Percentiles rank a stretch among this genome's conserved stretches.
Evolutionary conservation across 164 flowering plant species (phyloP).

Genomic region (Sedum album): DNA sequence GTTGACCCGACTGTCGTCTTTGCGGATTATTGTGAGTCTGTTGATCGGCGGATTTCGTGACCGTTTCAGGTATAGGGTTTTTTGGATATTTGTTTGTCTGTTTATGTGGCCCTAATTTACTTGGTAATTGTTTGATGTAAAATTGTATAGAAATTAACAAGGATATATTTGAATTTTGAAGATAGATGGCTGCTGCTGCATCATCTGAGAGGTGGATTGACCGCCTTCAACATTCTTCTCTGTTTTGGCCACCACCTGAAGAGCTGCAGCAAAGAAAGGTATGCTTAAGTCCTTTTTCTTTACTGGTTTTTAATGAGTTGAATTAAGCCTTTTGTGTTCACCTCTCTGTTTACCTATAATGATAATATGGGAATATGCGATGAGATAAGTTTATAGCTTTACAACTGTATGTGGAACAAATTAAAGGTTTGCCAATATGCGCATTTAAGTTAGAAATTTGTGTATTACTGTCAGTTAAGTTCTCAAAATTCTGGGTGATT

Average conservation of each 20-base stretch:
- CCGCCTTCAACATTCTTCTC: constrained; percentile 70
- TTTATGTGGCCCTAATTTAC: too few relatives aligned
- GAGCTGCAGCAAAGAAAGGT: constrained; percentile 72
- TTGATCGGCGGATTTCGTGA: neutral
- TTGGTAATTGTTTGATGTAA: too few relatives aligned
- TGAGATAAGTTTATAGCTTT: too few relatives aligned
- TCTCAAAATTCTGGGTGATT: too few relatives aligned
- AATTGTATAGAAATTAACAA: too few relatives aligned
- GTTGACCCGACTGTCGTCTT: neutral
- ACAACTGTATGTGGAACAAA: too few relatives aligned
- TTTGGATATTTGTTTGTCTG: neutral
- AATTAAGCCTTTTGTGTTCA: neutral
- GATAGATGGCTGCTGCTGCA: constrained; percentile 39
- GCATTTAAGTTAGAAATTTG: too few relatives aligned
- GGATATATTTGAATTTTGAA: constrained; percentile 1
- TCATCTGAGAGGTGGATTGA: constrained; percentile 80
- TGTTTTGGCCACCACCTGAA: constrained; percentile 84
- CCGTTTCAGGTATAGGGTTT: neutral
- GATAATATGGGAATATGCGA: too few relatives aligned
- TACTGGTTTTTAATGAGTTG: neutral
- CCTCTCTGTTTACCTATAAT: too few relatives aligned
- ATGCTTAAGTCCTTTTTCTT: neutral
- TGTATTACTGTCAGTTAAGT: too few relatives aligned
- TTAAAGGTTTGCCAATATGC: too few relatives aligned
- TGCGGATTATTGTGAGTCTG: neutral